Percentiles rank a stretch among this genome's conserved stretches.
Conservation (phyloP, 2,329 filamentous ascomycete species). For the Cladophialophora exuberans region DNA sequence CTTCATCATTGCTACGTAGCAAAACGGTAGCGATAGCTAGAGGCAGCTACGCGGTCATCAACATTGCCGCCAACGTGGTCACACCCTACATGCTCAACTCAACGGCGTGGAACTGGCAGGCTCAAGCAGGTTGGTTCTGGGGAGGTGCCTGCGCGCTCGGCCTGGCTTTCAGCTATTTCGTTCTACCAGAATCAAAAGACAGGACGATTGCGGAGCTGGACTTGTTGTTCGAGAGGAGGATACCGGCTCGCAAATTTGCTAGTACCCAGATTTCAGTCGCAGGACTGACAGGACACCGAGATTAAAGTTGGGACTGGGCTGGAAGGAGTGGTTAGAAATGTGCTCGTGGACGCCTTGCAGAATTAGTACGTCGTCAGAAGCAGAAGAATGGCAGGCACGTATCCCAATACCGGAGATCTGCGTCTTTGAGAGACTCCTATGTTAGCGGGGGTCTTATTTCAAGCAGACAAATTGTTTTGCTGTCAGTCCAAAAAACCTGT, state of each 20-base stretch:
- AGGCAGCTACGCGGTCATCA: constrained; percentile 48
- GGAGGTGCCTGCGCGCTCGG: constrained; percentile 39
- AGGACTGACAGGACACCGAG: neutral
- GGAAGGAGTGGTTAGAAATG: neutral
- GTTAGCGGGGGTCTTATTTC: no score
- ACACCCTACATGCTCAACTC: constrained; percentile 36
- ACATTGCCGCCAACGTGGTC: constrained; percentile 47
- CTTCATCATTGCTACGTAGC: constrained; percentile 56
- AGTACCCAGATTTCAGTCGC: neutral
- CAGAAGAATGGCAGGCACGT: no score
- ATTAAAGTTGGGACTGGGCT: neutral
- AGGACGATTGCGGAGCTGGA: constrained; percentile 47
- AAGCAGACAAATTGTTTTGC: no score
- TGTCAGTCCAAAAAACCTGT: no score
- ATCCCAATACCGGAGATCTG: no score
- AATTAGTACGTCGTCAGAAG: no score
- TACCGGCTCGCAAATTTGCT: constrained; percentile 43
- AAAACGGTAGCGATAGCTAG: constrained; percentile 60
- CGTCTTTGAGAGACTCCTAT: no score
- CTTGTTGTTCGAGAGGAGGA: constrained; percentile 43
- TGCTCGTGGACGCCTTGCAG: neutral
- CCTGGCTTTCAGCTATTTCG: constrained; percentile 45
- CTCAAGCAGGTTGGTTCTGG: constrained; percentile 46
- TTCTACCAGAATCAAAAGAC: constrained; percentile 47
- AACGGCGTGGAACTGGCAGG: constrained; percentile 42